A percentile compares a stretch with the other conserved stretches of the same genome.
Conservation (phyloP, 1,284 basidiomycete species). For the Pseudozyma thailandica region DNA sequence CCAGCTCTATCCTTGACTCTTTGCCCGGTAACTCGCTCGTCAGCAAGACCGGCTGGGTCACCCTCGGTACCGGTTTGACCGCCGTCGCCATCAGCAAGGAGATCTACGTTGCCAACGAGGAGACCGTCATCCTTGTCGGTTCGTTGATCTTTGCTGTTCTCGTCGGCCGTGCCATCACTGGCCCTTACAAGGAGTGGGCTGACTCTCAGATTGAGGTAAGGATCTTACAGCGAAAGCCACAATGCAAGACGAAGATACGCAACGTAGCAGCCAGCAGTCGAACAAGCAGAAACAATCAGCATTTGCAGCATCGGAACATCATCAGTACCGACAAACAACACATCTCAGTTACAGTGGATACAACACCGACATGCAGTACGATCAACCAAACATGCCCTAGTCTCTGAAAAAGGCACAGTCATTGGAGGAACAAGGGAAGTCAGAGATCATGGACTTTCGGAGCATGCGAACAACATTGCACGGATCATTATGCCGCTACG, state of each 20-base stretch:
- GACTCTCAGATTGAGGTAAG: conserved; percentile 63
- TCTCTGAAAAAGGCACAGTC: too few species aligned
- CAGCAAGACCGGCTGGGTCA: conserved; percentile 89
- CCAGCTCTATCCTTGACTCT: conserved; percentile 88
- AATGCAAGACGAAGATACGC: background rate
- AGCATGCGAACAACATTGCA: too few species aligned
- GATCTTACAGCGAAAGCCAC: background rate
- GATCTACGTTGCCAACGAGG: conserved; percentile 95
- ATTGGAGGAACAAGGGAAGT: too few species aligned
- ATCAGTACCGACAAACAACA: background rate
- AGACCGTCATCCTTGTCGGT: conserved; percentile 75
- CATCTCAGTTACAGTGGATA: background rate
- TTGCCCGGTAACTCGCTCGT: conserved; percentile 91
- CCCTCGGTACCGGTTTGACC: conserved; percentile 87
- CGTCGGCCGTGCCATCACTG: conserved; percentile 81
- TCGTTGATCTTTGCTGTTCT: conserved; percentile 83
- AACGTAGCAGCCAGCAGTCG: conserved; percentile 3
- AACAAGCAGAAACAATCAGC: background rate
- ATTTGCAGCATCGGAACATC: background rate
- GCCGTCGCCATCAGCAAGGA: conserved; percentile 96
- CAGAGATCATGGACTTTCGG: too few species aligned
- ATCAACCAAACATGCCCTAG: too few species aligned
- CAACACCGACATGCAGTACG: background rate
- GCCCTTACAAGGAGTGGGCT: conserved; percentile 94
- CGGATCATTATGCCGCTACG: too few species aligned